Evolutionary conservation across 495 filamentous ascomycete species (phyloP).

Genomic region (Zalerion maritima): DNA sequence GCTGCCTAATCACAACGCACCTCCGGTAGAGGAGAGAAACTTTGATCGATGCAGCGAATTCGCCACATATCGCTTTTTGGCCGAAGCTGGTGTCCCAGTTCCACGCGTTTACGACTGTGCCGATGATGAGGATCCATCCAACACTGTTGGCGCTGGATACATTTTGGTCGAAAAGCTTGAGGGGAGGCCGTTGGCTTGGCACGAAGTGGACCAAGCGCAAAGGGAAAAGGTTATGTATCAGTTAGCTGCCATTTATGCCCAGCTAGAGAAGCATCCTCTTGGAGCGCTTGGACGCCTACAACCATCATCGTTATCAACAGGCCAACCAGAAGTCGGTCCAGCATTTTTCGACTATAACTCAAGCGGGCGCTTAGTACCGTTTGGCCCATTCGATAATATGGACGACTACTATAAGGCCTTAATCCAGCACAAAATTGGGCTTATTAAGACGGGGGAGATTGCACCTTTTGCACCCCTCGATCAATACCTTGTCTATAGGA

Average conservation of each 20-base stretch:
- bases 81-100: slow-evolving; percentile 7
- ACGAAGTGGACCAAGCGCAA: slow-evolving; percentile 11
- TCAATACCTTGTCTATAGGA: slow-evolving; percentile 20
- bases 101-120: slow-evolving; percentile 9
- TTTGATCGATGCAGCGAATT: slow-evolving; percentile 10
- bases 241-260: slow-evolving; percentile 20
- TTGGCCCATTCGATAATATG: slow-evolving; percentile 15
- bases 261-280: slow-evolving; percentile 14
- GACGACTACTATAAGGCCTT: slow-evolving; percentile 15
- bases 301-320: slow-evolving; percentile 6
- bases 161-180: slow-evolving; percentile 21
- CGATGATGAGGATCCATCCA: slow-evolving; percentile 12
- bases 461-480: slow-evolving; percentile 6
- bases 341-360: slow-evolving; percentile 10
- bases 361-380: slow-evolving; percentile 4
- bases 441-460: slow-evolving; percentile 11
- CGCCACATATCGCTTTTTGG: slow-evolving; percentile 10
- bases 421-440: slow-evolving; percentile 8
- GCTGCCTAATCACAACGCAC: slow-evolving; percentile 8
- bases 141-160: slow-evolving; percentile 17
- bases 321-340: slow-evolving; percentile 8
- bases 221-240: slow-evolving; percentile 16
- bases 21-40: slow-evolving; percentile 8
- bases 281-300: slow-evolving; percentile 15
- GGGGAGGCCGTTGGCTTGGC: slow-evolving; percentile 15